Percentiles rank a stretch among this genome's conserved stretches.
phyloP scores from a whole-genome alignment of 345 rosid genomes.

The Populus davidiana region DNA sequence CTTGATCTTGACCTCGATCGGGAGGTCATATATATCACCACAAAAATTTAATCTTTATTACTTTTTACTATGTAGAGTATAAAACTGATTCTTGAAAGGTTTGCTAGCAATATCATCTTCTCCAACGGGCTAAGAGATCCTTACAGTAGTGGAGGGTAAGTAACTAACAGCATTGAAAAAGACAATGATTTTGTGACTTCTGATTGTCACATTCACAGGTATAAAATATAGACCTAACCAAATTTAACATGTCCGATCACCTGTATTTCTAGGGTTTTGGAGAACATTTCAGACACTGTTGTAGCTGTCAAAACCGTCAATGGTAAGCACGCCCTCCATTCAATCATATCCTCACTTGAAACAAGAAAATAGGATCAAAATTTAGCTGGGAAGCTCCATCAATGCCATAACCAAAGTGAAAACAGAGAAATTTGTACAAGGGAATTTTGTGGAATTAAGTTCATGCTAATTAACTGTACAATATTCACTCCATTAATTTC shows the following conservation, averaged over 20 bases:
- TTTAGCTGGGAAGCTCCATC: background rate
- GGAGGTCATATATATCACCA: no score
- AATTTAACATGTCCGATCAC: background rate
- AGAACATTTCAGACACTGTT: constrained; percentile 42
- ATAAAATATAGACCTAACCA: background rate
- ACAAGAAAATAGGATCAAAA: background rate
- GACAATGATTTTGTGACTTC: background rate
- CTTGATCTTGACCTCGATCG: background rate
- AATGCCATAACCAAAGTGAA: background rate
- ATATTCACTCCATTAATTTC: background rate
- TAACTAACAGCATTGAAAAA: background rate
- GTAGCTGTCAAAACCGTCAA: constrained; percentile 30
- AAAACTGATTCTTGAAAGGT: constrained; percentile 33
- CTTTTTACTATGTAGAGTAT: constrained; percentile 29
- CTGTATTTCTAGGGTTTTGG: constrained; percentile 31
- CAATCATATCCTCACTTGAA: no score
- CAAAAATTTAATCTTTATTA: background rate
- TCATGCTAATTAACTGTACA: background rate
- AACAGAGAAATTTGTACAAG: background rate
- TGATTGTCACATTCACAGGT: background rate
- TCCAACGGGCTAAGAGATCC: constrained; percentile 49
- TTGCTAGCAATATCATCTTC: constrained; percentile 46
- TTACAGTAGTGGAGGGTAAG: constrained; percentile 45
- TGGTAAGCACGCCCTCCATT: constrained; percentile 19
- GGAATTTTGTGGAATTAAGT: background rate